A percentile compares a stretch with the other conserved stretches of the same genome.
Evolutionary conservation across 495 filamentous ascomycete species (phyloP).

Genomic region (Trichoderma erinaceum): DNA sequence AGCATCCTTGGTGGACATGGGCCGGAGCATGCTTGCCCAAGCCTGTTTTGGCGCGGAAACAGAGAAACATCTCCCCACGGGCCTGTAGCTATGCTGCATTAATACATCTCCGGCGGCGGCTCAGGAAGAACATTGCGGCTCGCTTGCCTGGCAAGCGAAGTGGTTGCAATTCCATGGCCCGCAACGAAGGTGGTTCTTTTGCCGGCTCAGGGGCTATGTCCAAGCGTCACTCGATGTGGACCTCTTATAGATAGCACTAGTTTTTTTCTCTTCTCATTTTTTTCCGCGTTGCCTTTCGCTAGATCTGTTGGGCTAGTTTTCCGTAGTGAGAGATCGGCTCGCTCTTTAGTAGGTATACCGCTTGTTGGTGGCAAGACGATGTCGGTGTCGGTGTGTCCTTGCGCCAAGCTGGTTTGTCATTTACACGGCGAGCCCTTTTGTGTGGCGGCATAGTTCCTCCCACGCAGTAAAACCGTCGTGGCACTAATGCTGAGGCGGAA

Average conservation of each 20-base stretch:
- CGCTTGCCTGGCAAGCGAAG: constrained; percentile 7
- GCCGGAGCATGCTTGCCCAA: background rate
- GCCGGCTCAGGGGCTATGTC: constrained; percentile 9
- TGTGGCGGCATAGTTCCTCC: no score
- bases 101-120: background rate
- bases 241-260: background rate
- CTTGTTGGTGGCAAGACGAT: no score
- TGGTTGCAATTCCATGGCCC: constrained; percentile 8
- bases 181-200: constrained; percentile 2
- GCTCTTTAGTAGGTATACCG: background rate
- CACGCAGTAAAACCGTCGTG: background rate
- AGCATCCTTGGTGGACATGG: background rate
- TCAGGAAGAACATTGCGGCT: constrained; percentile 1
- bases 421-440: no score
- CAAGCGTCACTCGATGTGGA: constrained; percentile 1
- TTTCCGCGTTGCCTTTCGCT: constrained; percentile 5
- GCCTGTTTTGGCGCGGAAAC: background rate
- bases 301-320: background rate
- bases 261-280: background rate
- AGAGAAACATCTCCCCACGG: constrained; percentile 5
- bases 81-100: background rate
- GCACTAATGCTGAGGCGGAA: constrained; percentile 3
- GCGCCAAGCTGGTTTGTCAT: no score
- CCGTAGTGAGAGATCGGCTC: constrained; percentile 6
- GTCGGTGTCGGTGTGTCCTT: no score